Base-by-base conservation (phyloP, 257 asterid species). In the Jacaranda copaia region DNA sequence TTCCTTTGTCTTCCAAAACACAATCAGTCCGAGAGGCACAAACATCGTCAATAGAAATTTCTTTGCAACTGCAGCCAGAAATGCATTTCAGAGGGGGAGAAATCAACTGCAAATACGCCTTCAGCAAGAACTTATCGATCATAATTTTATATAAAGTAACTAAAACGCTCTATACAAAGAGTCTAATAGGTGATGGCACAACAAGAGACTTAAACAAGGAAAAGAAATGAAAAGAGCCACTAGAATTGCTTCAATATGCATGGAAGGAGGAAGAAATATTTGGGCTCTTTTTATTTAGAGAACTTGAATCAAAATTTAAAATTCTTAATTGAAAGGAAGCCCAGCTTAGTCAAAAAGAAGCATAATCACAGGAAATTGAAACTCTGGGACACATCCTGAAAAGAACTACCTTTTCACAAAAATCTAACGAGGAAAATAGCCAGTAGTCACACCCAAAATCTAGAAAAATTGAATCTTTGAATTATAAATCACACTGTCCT, bases 1-100 rank as follows among this genome's bases (percentile, higher is more conserved):
- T 77, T 84, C 90, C 63, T 68, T 66, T n/a, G 72, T 80, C 88
- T 86, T 86, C 89, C 86, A 86, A 84, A 87, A 85, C 51, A 84
- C 85, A 73, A 60, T 83, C 81, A 81, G 71, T 39, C 79, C 81
- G 42, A 79, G 43, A 10, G 74, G 73, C 79, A 80, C 85, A 83
- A 70, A 79, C 93, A 83, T 85, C 81, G 65, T 75, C 87, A 73
- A 73, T 40, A 8, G n/a, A 55, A 80, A 75, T 20, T 72, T 79
- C 58, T 53, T 67, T 53, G 88, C 81, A 83, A 80, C 88, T 89
- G 91, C 87, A 77, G 73, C 72, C 70, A 79, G 56, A 77, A 77
- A 66, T 74, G 77, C 71, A 77, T 74, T 79, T 80, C 68, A 84
- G 84, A 82, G 67, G 20, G 73, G 39, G 76, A 56, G 73, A 59